A percentile compares a stretch with the other conserved stretches of the same genome.
Evolutionary conservation across 1,284 basidiomycete genomes (phyloP).

Genomic region (Leccinum cinnamomeum): DNA sequence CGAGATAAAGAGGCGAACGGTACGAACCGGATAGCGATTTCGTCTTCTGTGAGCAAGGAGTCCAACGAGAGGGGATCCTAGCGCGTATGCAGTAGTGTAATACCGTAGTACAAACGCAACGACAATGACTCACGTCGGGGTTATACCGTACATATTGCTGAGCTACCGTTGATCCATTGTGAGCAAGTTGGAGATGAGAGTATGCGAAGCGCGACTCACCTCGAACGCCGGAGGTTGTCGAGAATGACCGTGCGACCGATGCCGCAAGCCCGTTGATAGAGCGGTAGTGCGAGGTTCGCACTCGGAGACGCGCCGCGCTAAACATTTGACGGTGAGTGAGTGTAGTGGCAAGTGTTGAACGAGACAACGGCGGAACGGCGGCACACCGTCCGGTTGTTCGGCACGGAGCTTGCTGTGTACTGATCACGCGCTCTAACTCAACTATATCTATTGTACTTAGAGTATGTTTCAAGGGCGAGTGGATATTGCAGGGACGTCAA

Average conservation of each 20-base stretch:
- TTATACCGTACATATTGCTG: constrained; percentile 24
- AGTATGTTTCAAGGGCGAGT: neutral
- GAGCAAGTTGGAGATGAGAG: neutral
- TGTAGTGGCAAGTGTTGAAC: neutral
- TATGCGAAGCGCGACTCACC: constrained; percentile 16
- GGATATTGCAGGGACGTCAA: neutral
- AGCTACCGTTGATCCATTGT: constrained; percentile 15
- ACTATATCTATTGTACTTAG: neutral
- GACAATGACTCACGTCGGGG: constrained; percentile 29
- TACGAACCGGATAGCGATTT: constrained; percentile 81
- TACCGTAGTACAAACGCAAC: constrained; percentile 8
- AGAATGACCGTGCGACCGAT: constrained; percentile 20
- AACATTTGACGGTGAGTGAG: constrained; percentile 1
- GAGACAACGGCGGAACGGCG: neutral
- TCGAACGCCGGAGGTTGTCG: constrained; percentile 18
- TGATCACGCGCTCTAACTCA: neutral
- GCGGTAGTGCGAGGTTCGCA: constrained; percentile 5
- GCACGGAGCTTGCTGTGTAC: constrained; percentile 15
- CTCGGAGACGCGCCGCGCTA: constrained; percentile 4
- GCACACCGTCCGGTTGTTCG: constrained; percentile 3
- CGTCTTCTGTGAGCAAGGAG: constrained; percentile 85
- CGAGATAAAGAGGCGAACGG: neutral
- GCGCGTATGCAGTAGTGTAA: constrained; percentile 2
- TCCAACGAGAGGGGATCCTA: constrained; percentile 80
- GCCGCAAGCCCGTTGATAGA: constrained; percentile 12